Evolutionary conservation across 2,329 filamentous ascomycete genomes (phyloP), one percentile per base, ranked within the genome.

Genomic region (Passalora sequoiae): DNA sequence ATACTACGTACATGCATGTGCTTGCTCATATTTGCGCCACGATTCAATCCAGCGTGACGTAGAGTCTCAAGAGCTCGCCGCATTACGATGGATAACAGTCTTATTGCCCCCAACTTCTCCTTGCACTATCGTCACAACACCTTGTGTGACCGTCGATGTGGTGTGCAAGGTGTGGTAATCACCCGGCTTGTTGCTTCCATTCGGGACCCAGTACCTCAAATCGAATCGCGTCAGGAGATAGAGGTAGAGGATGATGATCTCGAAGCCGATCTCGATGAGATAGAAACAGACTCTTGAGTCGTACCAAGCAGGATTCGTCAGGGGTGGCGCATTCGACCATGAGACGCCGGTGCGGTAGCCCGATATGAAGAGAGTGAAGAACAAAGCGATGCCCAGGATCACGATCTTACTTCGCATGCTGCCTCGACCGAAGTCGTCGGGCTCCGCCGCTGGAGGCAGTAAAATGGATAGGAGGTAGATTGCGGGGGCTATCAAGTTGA

Each of bases 391-490:
- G 4, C 39, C 30, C 17, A 56, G 42, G 22, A 52, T 46, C 7
- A 49, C 28, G 8, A 47, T 39, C 35, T 56, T 56, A 3, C 43
- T 13, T 9, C 16, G 17, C 40, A 44, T 40, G 31, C 33, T 40
- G 15, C 44, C 44, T 4, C n/a, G 30, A 13, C 55, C 55, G 36
- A 57, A 57, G 27, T 27, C 27, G 33, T 37, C 42, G 4, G 22
- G 13, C 9, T 29, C 35, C 24, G 3, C 28, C 13, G 37, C 22
- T 55, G 84, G 78, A 30, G 21, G 39, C 19, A 40, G 27, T 22
- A 43, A 21, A 56, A 84, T 78, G 53, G 71, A 74, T 4, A 78
- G 74, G 31, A 85, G 66, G 25, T 84, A 71, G 54, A 81, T 72
- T 25, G 71, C 71, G 49, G 86, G 64, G 50, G 84, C 71, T 46